These are phyloP conservation scores for Hamamelis virginiana DNA, from an alignment of 164 flowering plant genomes.

Conservation along the genomic window DNA sequence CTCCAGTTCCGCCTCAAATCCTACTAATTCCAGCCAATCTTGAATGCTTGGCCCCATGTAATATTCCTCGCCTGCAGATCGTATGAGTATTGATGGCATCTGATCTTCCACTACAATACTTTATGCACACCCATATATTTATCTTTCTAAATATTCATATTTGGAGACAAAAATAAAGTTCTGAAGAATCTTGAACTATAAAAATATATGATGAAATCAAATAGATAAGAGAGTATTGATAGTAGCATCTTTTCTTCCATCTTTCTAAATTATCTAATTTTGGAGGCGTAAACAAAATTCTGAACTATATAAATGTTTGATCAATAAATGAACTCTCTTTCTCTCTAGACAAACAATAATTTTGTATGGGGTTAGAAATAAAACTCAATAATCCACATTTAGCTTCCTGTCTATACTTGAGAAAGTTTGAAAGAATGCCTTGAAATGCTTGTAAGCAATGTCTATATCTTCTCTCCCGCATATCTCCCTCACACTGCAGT, in stretches of 20 bases:
- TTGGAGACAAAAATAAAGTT: too few relatives aligned
- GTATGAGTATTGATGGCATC: neutral
- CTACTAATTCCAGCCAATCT: neutral
- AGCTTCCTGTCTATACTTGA: slow-evolving; percentile 80
- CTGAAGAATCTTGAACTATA: too few relatives aligned
- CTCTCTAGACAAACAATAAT: neutral
- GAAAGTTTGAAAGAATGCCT: slow-evolving; percentile 76
- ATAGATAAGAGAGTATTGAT: neutral
- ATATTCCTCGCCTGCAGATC: neutral
- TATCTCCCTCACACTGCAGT: slow-evolving; percentile 78
- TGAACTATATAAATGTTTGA: neutral
- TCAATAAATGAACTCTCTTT: slow-evolving; percentile 5
- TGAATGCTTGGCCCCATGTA: too few relatives aligned
- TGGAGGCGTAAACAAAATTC: neutral
- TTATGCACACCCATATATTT: neutral
- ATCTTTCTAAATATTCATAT: too few relatives aligned
- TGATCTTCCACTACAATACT: neutral
- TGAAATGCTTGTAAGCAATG: slow-evolving; percentile 84
- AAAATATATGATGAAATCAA: neutral
- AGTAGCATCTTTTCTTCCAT: neutral
- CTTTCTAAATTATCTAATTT: neutral
- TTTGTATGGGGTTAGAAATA: neutral
- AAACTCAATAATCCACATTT: slow-evolving; percentile 41
- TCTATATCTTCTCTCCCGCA: slow-evolving; percentile 90
- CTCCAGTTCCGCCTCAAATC: slow-evolving; percentile 7